Evolutionary conservation across 371 early-diverging fungal genomes (phyloP).

Genomic region (Chytridiales sp.): DNA sequence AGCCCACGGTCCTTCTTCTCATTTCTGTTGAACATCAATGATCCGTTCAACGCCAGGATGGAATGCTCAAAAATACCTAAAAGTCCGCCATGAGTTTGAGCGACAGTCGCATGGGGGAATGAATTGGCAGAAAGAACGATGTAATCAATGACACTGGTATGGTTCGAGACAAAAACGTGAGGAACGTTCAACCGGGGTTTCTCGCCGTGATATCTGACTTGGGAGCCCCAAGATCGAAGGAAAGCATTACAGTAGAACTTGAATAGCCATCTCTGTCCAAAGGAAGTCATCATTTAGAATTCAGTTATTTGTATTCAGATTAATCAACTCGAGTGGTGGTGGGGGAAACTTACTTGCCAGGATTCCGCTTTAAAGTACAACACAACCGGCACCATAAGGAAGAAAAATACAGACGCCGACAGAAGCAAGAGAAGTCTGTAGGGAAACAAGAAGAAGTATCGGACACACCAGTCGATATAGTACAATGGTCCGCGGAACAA

Average conservation of each 20-base stretch:
- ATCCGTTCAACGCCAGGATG: slow-evolving; percentile 66
- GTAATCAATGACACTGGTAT: slow-evolving; percentile 82
- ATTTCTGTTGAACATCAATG: slow-evolving; percentile 72
- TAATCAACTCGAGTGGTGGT: too few relatives aligned
- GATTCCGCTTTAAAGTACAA: slow-evolving; percentile 35
- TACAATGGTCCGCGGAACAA: slow-evolving; percentile 32
- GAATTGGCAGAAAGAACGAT: slow-evolving; percentile 68
- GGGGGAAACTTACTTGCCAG: slow-evolving; percentile 25
- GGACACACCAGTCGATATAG: slow-evolving; percentile 29
- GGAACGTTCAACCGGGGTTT: slow-evolving; percentile 61
- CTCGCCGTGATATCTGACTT: slow-evolving; percentile 61
- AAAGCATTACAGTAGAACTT: slow-evolving; percentile 64
- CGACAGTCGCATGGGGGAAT: slow-evolving; percentile 75
- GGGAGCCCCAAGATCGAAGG: slow-evolving; percentile 57
- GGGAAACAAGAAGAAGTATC: slow-evolving; percentile 48
- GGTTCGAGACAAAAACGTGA: slow-evolving; percentile 74
- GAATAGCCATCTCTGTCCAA: slow-evolving; percentile 53
- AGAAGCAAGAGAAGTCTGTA: slow-evolving; percentile 36
- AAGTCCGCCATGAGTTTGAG: slow-evolving; percentile 64
- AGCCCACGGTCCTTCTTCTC: slow-evolving; percentile 63
- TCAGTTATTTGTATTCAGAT: too few relatives aligned
- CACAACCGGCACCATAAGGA: slow-evolving; percentile 41
- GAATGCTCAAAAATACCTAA: slow-evolving; percentile 69
- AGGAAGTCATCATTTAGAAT: too few relatives aligned
- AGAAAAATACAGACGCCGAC: slow-evolving; percentile 41